Base-by-base conservation (phyloP, 805 yeast genomes). In the Candida methanosorbosa region DNA sequence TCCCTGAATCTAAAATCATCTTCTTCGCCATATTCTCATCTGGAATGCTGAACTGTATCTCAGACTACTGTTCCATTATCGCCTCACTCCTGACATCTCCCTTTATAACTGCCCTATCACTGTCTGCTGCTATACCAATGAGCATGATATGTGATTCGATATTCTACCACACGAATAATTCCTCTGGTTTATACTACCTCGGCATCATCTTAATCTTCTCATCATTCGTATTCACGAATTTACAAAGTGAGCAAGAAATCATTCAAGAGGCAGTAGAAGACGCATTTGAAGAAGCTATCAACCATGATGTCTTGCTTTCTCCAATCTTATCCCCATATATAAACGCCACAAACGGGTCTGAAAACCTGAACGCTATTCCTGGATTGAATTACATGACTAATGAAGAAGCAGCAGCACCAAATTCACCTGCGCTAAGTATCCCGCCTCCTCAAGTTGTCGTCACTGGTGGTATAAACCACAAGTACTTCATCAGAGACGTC, bases 31-130 rank as follows among this genome's bases (percentile, higher is more conserved):
- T 72, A 1, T 25, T 66, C 1, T 38, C 60, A 29, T 62, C 69
- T 38, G 72, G 75, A 0, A 42, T 69, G 3, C 58, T 69, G 25
- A 64, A 71, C 9, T 65, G 67, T 15, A 45, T 68, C 6, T 70
- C 76, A 0, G 79, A 72, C 42, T 72, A 64, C 40, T 57, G 61
- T 23, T 66, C 72, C 1, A 62, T 71, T n/a, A 44, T 70, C 12
- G 75, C 78, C 7, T 61, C 70, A 57, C 48, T 72, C 16, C 54
- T 71, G 27, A 72, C 78, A 1, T 69, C 75, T 31, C 79, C 79
- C 1, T 57, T 72, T 37, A 63, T 71, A 13, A 65, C 74, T 2
- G 61, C 76, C 3, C 54, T 72, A 26, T 69, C 76, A 3, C 50
- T 72, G 24, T 69, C 78, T 1, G 61, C 73, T 0, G 66, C 70